Percentiles rank a stretch among this genome's conserved stretches.
Evolutionary conservation across 805 yeast genomes (phyloP).

Genomic region (Hanseniaspora singularis): DNA sequence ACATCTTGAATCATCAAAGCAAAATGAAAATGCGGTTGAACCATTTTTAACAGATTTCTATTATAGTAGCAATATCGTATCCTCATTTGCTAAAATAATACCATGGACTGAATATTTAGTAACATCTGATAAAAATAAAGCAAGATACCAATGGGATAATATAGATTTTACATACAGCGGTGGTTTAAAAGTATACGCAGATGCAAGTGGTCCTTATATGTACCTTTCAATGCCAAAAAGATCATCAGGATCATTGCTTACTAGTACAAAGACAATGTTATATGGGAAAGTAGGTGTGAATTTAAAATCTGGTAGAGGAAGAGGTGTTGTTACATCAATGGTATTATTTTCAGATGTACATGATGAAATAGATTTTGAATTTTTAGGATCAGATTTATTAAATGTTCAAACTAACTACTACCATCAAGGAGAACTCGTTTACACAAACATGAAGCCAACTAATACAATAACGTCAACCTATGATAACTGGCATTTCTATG

Average conservation of each 20-base stretch:
- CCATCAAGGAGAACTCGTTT: conserved; percentile 59
- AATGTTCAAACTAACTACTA: conserved; percentile 70
- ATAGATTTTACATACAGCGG: conserved; percentile 58
- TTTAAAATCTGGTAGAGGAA: conserved; percentile 58
- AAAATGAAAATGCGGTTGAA: background rate
- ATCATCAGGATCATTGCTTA: conserved; percentile 63
- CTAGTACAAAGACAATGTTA: conserved; percentile 69
- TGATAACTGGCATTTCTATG: conserved; percentile 60
- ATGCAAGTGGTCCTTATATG: conserved; percentile 22
- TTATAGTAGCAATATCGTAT: conserved; percentile 15
- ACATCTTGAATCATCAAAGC: background rate
- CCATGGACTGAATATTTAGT: conserved; percentile 24
- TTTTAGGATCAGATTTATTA: conserved; percentile 60
- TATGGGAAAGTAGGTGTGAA: conserved; percentile 64
- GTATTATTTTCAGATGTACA: conserved; percentile 72
- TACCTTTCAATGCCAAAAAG: conserved; percentile 69
- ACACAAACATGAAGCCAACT: conserved; percentile 37
- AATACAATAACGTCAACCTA: conserved; percentile 38
- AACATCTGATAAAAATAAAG: conserved; percentile 31
- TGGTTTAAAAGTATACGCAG: conserved; percentile 33
- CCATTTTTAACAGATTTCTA: background rate
- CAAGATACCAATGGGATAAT: conserved; percentile 50
- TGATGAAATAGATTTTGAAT: conserved; percentile 87
- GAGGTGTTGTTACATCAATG: conserved; percentile 76
- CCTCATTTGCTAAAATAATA: conserved; percentile 21